Conservation (phyloP, 805 yeast species). For the Phaffomyces opuntiae region DNA sequence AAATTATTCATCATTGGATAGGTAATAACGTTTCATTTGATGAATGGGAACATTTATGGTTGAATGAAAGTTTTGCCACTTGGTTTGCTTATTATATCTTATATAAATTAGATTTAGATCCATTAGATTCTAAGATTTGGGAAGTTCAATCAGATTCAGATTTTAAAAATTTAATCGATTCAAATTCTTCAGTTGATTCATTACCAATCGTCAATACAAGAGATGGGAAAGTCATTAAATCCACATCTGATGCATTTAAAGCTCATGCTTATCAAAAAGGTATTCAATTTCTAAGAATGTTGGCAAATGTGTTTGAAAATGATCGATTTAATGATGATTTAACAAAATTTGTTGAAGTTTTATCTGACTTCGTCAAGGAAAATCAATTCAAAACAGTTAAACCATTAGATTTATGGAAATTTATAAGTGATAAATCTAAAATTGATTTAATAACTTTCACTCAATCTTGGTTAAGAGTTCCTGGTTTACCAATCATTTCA, state of each 20-base stretch:
- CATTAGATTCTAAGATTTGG: constrained; percentile 28
- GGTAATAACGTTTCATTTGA: constrained; percentile 65
- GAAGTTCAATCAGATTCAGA: constrained; percentile 22
- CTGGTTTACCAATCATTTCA: constrained; percentile 51
- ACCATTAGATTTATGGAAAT: constrained; percentile 48
- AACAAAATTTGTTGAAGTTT: constrained; percentile 27
- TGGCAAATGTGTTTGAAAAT: constrained; percentile 36
- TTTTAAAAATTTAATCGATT: constrained; percentile 28
- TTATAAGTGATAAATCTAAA: constrained; percentile 26
- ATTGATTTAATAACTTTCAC: constrained; percentile 44
- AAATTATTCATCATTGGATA: constrained; percentile 74
- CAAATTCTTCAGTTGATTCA: constrained; percentile 26
- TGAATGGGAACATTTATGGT: constrained; percentile 64
- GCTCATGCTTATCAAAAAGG: constrained; percentile 53
- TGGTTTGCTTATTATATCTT: constrained; percentile 52
- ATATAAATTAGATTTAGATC: constrained; percentile 21
- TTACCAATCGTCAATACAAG: neutral
- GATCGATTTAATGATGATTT: constrained; percentile 24
- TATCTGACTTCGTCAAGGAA: constrained; percentile 32
- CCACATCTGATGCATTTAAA: constrained; percentile 42
- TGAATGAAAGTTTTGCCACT: constrained; percentile 75
- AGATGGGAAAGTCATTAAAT: constrained; percentile 27
- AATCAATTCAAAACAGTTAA: constrained; percentile 35
- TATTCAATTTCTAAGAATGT: constrained; percentile 45
- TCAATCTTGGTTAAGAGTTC: constrained; percentile 52